These are phyloP conservation scores for Polytrichum commune DNA, from an alignment of 225 moss, liverwort and hornwort genomes.

Conservation along the genomic window DNA sequence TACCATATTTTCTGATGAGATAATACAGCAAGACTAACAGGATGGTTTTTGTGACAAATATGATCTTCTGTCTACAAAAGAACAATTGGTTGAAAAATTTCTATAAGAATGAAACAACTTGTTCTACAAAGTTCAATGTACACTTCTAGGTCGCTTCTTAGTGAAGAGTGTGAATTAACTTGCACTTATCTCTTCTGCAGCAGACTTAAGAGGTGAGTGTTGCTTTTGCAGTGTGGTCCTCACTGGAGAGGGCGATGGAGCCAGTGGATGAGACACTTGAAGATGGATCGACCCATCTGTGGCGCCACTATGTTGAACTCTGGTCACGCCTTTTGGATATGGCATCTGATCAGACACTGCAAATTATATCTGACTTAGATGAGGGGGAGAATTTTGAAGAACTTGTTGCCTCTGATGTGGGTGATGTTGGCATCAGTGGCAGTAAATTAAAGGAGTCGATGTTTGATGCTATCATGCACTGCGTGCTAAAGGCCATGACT, in stretches of 20 bases:
- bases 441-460: constrained; percentile 58
- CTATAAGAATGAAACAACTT: no score
- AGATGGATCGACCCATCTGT: constrained; percentile 53
- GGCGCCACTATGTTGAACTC: constrained; percentile 86
- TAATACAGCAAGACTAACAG: no score
- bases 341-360: constrained; percentile 24
- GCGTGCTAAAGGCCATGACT: constrained; percentile 65
- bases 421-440: constrained; percentile 41
- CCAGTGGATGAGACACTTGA: constrained; percentile 46
- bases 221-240: constrained; percentile 79
- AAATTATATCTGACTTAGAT: constrained; percentile 21
- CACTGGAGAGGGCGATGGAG: constrained; percentile 91
- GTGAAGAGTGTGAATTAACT: no score
- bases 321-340: constrained; percentile 75
- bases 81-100: no score
- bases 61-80: no score
- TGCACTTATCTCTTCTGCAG: no score
- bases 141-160: no score
- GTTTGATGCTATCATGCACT: constrained; percentile 69
- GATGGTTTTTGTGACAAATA: no score
- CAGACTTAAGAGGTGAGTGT: neutral
- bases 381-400: constrained; percentile 32
- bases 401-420: constrained; percentile 40
- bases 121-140: no score
- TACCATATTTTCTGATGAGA: no score